Percentiles rank a stretch among this genome's conserved stretches.
Evolutionary conservation across 257 asterid genomes (phyloP).

Genomic region (Penstemon eatonii): DNA sequence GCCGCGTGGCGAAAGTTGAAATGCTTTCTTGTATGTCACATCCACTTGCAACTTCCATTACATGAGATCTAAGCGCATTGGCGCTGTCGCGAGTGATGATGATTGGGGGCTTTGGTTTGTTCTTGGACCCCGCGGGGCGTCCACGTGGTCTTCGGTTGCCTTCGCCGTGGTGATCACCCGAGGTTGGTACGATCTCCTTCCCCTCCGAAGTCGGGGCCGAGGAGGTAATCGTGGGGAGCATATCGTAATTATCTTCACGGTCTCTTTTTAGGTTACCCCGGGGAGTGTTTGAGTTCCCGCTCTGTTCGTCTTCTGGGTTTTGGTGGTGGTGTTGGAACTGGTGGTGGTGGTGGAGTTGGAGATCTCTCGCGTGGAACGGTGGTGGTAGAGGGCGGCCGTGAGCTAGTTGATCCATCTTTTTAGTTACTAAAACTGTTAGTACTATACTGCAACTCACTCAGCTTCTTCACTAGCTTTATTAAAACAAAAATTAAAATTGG

Average conservation of each 20-base stretch:
- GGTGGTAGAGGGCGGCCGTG: slow-evolving; percentile 90
- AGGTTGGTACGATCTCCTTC: background rate
- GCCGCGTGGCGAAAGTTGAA: slow-evolving; percentile 50
- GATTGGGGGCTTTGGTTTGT: slow-evolving; percentile 60
- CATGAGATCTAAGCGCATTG: slow-evolving; percentile 54
- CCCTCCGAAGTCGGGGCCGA: slow-evolving; percentile 26
- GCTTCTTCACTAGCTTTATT: background rate
- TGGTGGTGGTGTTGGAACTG: slow-evolving; percentile 45
- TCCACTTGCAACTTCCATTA: slow-evolving; percentile 49
- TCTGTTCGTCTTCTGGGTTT: slow-evolving; percentile 48
- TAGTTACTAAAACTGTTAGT: too few species aligned
- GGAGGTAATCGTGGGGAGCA: background rate
- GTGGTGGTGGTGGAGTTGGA: slow-evolving; percentile 74
- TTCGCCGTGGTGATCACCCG: slow-evolving; percentile 28
- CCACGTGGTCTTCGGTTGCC: slow-evolving; percentile 49
- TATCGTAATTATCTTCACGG: slow-evolving; percentile 39
- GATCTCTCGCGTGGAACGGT: slow-evolving; percentile 70
- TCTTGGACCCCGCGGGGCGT: slow-evolving; percentile 51
- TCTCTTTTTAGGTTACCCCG: slow-evolving; percentile 43
- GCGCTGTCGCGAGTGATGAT: slow-evolving; percentile 60
- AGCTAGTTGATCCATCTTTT: slow-evolving; percentile 72
- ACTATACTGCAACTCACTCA: too few species aligned
- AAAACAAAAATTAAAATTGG: background rate
- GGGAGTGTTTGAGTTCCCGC: slow-evolving; percentile 35
- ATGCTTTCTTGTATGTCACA: slow-evolving; percentile 48